Base-by-base conservation (phyloP, 768 basidiomycete genomes). In the Boletus speciosus region DNA sequence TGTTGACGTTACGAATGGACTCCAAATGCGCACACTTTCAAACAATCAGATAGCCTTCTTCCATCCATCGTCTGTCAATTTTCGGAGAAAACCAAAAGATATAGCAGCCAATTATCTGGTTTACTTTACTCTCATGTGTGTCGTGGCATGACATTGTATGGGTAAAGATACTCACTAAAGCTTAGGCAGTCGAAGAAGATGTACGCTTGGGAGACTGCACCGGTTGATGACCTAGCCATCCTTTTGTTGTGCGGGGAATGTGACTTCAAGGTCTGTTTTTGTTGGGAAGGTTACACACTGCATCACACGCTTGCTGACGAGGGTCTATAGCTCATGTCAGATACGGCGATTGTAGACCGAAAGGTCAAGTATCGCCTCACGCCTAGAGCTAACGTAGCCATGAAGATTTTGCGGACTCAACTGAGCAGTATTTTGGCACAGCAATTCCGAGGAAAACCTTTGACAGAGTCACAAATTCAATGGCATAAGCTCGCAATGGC, bases 21-120 rank as follows among this genome's bases (percentile, higher is more conserved):
- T 47, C 11, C 82, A 87, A 51, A 75, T 97, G 74, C 80, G 80
- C 51, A 98, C 92, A 0, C 79, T 95, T 37, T 78, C 81, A 23
- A 97, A 95, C 67, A 91, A 88, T 62, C 90, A 91, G 64, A 68
- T 74, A 14, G 85, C 82, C 1, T 78, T 78, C 29, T 90, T 96
- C 66, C 96, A 98, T 70, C 96, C 95, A 0, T 90, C 91, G 10
- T 96, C 93, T 0, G 81, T 96, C 57, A 98, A 99, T 69, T 93
- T 93, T 71, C 76, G 82, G 59, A 79, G 70, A 64, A 85, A 77
- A 64, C 75, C 81, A 8, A 64, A 70, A 10, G 90, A 95, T 50
- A 86, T 94, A 60, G 86, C 84, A 0, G 81, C 80, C 14, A 86
- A 87, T 56, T 78, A 92, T 69, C 66, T 96, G 47, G 76, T 79